Conservation (phyloP, 1,139 yeast genomes). For the Taphrina deformans region DNA sequence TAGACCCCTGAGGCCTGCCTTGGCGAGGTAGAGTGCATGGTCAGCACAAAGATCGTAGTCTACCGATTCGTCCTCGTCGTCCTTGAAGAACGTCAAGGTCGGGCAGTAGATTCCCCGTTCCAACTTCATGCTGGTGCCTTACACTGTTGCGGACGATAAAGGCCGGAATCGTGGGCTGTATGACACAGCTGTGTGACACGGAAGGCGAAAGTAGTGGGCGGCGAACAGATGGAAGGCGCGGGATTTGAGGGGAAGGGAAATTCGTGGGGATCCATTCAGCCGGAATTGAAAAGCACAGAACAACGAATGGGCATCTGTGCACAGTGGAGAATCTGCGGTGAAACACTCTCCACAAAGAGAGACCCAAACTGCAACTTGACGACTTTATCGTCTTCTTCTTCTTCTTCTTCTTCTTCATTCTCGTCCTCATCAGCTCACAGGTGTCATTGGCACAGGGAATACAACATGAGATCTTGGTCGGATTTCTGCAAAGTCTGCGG, state of each 20-base stretch:
- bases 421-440: too few species aligned
- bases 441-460: too few species aligned
- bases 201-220: too few species aligned
- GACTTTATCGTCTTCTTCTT: not conserved
- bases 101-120: constrained; percentile 3
- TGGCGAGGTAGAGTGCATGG: constrained; percentile 50
- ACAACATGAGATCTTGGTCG: too few species aligned
- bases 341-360: not conserved
- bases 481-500: too few species aligned
- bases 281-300: too few species aligned
- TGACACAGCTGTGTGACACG: too few species aligned
- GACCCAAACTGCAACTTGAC: not conserved
- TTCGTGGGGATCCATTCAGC: not conserved
- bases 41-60: constrained; percentile 51
- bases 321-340: not conserved
- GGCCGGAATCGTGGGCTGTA: too few species aligned
- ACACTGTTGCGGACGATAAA: too few species aligned
- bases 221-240: too few species aligned
- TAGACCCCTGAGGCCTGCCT: constrained; percentile 52
- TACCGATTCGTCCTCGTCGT: constrained; percentile 45
- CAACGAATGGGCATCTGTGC: not conserved
- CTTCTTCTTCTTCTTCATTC: not conserved
- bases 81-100: constrained; percentile 52
- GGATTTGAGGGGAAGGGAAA: not conserved
- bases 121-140: not conserved